Base-by-base conservation (phyloP, 2,329 filamentous ascomycete genomes). In the Dendryphion nanum region DNA sequence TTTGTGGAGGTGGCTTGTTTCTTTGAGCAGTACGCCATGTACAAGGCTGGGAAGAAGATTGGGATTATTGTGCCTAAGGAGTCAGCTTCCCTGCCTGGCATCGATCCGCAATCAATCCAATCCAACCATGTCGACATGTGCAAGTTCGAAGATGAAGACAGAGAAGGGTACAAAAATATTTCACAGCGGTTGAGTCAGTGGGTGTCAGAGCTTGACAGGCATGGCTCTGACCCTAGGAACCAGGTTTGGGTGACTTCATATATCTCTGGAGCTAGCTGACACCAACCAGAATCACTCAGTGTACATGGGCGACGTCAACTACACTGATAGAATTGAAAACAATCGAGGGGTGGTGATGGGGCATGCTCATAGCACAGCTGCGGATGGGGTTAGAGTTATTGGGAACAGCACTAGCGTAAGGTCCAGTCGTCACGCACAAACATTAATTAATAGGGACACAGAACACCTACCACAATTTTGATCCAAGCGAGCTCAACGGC, bases 1-100 rank as follows among this genome's bases (percentile, higher is more conserved):
- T 30, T 41, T 13, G 21, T 43, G 13, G 32, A 43, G n/a, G 37
- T 48, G 24, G 42, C 42, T 21, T 48, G 42, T 32, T 48, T 41
- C 45, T 45, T 44, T 19, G 44, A 47, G 36, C 37, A 40, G 30
- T 37, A 45, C 33, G 18, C 42, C 15, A 35, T 42, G 32, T 39
- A 40, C 31, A 37, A 38, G 35, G 21, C 15, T 29, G 33, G 30
- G 28, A 42, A 40, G 16, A 40, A 40, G n/a, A 40, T 45, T 32
- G 42, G 39, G 10, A 30, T 37, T 13, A 42, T 45, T 13, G 38
- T 45, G 10, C 26, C 31, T 30, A 45, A 42, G 33, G 42, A 42
- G 26, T 45, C 32, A 17, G 42, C 45, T 18, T 29, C 18, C 17
- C 37, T 48, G 7, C 42, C 42, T 4, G 42, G 42, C 10, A 40